Percentiles rank a stretch among this genome's conserved stretches.
phyloP scores from a whole-genome alignment of 2,329 filamentous ascomycete genomes.

The Sclerotinia spermophila region DNA sequence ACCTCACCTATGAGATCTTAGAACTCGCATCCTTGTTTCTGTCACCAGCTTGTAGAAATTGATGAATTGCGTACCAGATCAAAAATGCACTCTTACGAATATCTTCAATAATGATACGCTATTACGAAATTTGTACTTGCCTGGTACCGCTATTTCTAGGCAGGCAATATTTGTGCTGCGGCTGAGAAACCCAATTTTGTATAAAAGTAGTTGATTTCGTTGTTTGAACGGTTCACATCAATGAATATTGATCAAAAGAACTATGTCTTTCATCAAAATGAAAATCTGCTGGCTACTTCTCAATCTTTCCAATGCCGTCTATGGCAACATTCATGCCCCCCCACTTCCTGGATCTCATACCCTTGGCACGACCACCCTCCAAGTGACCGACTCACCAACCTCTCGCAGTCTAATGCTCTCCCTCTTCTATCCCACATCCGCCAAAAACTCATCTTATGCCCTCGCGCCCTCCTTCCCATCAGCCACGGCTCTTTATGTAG shows the following conservation, averaged over 20 bases:
- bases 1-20: neutral
- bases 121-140: neutral
- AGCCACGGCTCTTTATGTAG: slow-evolving; percentile 9
- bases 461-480: neutral
- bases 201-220: neutral
- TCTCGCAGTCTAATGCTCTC: slow-evolving; percentile 18
- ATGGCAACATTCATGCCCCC: slow-evolving; percentile 10
- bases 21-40: neutral
- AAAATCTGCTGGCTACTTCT: slow-evolving; percentile 8
- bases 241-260: neutral
- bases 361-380: slow-evolving; percentile 15
- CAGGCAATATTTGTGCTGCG: neutral
- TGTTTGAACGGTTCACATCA: neutral
- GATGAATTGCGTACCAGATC: neutral
- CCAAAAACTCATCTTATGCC: neutral
- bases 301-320: neutral
- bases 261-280: neutral
- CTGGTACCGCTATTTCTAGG: slow-evolving; percentile 1
- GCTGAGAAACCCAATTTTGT: neutral
- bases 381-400: slow-evolving; percentile 7
- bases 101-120: neutral
- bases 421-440: slow-evolving; percentile 18
- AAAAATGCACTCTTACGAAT: neutral
- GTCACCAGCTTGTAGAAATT: neutral
- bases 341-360: slow-evolving; percentile 1